Evolutionary conservation across 116 monocot species (phyloP), one percentile per base, ranked within the genome.

Genomic region (Trichopus zeylanicus): DNA sequence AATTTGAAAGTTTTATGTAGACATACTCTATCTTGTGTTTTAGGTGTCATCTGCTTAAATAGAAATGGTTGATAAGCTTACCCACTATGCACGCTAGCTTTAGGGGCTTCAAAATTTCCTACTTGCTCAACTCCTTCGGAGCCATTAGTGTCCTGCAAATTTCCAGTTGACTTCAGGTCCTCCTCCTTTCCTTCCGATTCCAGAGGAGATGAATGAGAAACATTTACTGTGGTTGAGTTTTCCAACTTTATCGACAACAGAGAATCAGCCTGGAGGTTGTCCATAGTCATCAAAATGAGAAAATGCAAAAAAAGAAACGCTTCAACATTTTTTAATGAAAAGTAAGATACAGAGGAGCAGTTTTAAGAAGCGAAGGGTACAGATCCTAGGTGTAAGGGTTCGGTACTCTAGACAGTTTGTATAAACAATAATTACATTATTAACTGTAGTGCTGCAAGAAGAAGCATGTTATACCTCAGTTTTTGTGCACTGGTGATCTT

Each of bases 1-100:
- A n/a, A n/a, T n/a, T n/a, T n/a, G n/a, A n/a, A n/a, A n/a, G n/a
- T n/a, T n/a, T n/a, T n/a, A n/a, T n/a, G n/a, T n/a, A n/a, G n/a
- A n/a, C n/a, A n/a, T n/a, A n/a, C n/a, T n/a, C n/a, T n/a, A n/a
- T n/a, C n/a, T n/a, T n/a, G n/a, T n/a, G n/a, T n/a, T n/a, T n/a
- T n/a, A n/a, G n/a, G n/a, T n/a, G n/a, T n/a, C n/a, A n/a, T n/a
- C n/a, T n/a, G n/a, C n/a, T n/a, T n/a, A n/a, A 51, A 9, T 20
- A 22, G 9, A 51, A 20, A 65, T 56, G 18, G 10, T 47, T 21
- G 56, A 34, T 4, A 34, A 51, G 28, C 64, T 53, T 54, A 64
- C 66, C 21, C 37, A 38, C 20, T 20, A 26, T 33, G 51, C 37
- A 29, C 52, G 23, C 58, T 25, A n/a, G 57, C n/a, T 57, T 46